Evolutionary conservation across 306 rosid genomes (phyloP), one percentile per base, ranked within the genome.

Genomic region (Adenanthera pavonina): DNA sequence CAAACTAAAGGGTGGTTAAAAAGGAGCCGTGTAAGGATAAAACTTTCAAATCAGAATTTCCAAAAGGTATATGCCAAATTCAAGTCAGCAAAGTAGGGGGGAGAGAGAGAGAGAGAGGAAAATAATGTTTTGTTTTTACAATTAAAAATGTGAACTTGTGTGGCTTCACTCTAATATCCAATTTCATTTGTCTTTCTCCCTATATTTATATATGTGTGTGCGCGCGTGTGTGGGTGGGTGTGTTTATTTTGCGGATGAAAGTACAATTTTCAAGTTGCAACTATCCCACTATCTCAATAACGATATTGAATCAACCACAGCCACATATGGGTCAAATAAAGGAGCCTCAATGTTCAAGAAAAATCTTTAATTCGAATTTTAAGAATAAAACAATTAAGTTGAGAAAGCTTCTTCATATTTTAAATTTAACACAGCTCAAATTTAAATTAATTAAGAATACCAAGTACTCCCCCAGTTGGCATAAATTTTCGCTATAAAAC

Each of bases 91-190:
- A 60, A 59, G 78, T 77, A 80, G 85, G 11, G 15, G 3, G 64
- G 30, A n/a, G 30, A n/a, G 60, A 54, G 60, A 60, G 13, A 47
- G 14, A 9, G 62, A 48, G 38, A 19, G 56, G 85, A 68, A 77
- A 83, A 67, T 80, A 82, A 83, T 75, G 78, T 71, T 86, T 86
- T 80, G 84, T 76, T 78, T 54, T 82, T 5, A 53, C 8, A 49
- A 49, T 30, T 6, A 17, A 15, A 36, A 64, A 15, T 49, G 25
- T 14, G 61, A 8, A 13, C 41, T 34, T 61, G 68, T 60, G 72
- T 48, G 53, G 38, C 71, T 51, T 47, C 69, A 43, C 76, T 19
- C 10, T 30, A 14, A 35, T 20, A 19, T 0, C 8, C 52, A 57
- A 49, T 49, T 8, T 76, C 33, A 16, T n/a, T 56, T 40, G 74